Conservation (phyloP, 345 rosid species). For the Moricandia arvensis region DNA sequence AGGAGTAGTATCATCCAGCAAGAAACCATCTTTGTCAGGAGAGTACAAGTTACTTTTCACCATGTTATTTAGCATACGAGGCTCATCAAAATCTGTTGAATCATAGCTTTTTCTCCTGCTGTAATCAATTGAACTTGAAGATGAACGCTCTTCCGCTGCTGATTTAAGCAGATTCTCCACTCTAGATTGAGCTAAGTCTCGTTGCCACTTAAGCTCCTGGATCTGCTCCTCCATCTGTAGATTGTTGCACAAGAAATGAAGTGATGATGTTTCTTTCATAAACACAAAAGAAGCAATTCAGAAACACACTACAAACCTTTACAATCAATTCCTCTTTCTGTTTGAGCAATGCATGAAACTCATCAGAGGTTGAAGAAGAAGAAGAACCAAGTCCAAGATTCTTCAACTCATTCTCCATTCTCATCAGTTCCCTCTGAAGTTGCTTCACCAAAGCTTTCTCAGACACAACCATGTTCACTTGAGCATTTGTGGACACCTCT, state of each 20-base stretch:
- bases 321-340: constrained; percentile 66
- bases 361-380: constrained; percentile 43
- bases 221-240: constrained; percentile 79
- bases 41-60: constrained; percentile 35
- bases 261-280: not conserved
- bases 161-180: constrained; percentile 56
- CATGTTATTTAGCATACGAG: constrained; percentile 28
- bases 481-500: constrained; percentile 82
- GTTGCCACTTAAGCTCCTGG: constrained; percentile 59
- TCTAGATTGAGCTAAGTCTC: constrained; percentile 69
- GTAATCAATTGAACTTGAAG: constrained; percentile 39
- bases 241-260: constrained; percentile 16
- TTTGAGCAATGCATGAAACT: constrained; percentile 47
- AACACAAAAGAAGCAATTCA: not conserved
- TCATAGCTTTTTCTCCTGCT: constrained; percentile 30
- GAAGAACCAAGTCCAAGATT: constrained; percentile 43
- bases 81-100: constrained; percentile 28
- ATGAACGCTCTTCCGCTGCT: constrained; percentile 41
- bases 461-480: constrained; percentile 73
- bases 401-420: constrained; percentile 67
- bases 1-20: constrained; percentile 56
- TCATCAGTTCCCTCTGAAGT: constrained; percentile 64
- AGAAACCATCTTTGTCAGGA: constrained; percentile 51
- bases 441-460: constrained; percentile 89
- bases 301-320: constrained; percentile 37